Conservation (phyloP, 345 rosid species). For the Zanthoxylum bungeanum region DNA sequence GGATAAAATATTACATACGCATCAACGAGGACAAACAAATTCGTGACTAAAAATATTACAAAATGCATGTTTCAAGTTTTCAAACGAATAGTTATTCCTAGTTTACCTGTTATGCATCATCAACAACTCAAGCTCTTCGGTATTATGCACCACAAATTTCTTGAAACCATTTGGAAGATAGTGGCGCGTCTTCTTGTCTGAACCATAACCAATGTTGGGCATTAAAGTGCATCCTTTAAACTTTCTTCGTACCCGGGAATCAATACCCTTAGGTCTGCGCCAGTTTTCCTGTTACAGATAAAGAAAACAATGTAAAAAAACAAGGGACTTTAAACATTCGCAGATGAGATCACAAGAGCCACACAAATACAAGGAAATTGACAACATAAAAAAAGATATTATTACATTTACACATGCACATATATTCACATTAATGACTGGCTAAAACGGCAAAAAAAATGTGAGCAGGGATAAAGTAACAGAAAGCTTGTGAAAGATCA, state of each 20-base stretch:
- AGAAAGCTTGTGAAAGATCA: slow-evolving; percentile 34
- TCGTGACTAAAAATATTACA: too few relatives aligned
- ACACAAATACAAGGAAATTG: too few relatives aligned
- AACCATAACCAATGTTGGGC: slow-evolving; percentile 83
- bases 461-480: slow-evolving; percentile 68
- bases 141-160: slow-evolving; percentile 78
- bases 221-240: slow-evolving; percentile 76
- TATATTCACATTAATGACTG: not conserved
- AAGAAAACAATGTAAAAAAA: not conserved
- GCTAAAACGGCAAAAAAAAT: not conserved
- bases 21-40: not conserved
- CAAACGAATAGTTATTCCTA: too few relatives aligned
- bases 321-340: not conserved
- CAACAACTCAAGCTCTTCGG: slow-evolving; percentile 64
- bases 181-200: slow-evolving; percentile 81
- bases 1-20: not conserved
- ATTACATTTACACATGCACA: not conserved
- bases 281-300: slow-evolving; percentile 46
- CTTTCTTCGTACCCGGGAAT: slow-evolving; percentile 76
- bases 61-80: too few relatives aligned
- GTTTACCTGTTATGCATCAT: slow-evolving; percentile 96
- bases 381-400: not conserved
- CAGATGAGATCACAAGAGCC: too few relatives aligned
- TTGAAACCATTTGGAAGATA: slow-evolving; percentile 84
- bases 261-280: slow-evolving; percentile 93